Percentiles rank a stretch among this genome's conserved stretches.
Evolutionary conservation across 2,329 filamentous ascomycete species (phyloP).

Genomic region (Rachicladosporium sp.): DNA sequence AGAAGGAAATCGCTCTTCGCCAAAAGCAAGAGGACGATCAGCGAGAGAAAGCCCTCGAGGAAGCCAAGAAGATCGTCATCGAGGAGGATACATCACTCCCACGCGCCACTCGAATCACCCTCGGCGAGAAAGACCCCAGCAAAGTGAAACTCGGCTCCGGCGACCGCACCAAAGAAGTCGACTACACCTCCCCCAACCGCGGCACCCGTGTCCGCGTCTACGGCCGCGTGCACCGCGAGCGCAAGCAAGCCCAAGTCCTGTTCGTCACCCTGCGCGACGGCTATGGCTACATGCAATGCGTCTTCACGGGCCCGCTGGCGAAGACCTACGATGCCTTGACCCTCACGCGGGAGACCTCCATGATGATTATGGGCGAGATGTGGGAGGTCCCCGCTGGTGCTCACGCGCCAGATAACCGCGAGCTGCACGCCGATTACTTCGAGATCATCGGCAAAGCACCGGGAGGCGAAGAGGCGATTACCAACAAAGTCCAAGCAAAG

Average conservation of each 20-base stretch:
- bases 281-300: constrained; percentile 73
- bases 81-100: constrained; percentile 62
- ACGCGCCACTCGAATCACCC: constrained; percentile 60
- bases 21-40: constrained; percentile 63
- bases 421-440: constrained; percentile 85
- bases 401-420: constrained; percentile 70
- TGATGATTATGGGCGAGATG: constrained; percentile 75
- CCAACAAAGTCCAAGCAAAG: constrained; percentile 62
- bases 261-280: constrained; percentile 82
- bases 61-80: constrained; percentile 65
- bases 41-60: constrained; percentile 60
- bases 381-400: constrained; percentile 65
- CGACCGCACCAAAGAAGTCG: constrained; percentile 35
- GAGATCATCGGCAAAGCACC: constrained; percentile 64
- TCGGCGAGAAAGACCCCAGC: constrained; percentile 56
- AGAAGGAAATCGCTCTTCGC: constrained; percentile 57
- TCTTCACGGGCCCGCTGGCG: constrained; percentile 68
- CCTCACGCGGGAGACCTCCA: constrained; percentile 75
- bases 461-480: constrained; percentile 80
- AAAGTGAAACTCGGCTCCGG: constrained; percentile 43
- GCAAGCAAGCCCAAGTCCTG: constrained; percentile 70
- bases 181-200: constrained; percentile 42
- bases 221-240: constrained; percentile 70
- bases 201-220: constrained; percentile 68
- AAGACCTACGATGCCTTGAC: constrained; percentile 87